phyloP scores from a whole-genome alignment of 306 rosid genomes.

The Cucumis cinereus region DNA sequence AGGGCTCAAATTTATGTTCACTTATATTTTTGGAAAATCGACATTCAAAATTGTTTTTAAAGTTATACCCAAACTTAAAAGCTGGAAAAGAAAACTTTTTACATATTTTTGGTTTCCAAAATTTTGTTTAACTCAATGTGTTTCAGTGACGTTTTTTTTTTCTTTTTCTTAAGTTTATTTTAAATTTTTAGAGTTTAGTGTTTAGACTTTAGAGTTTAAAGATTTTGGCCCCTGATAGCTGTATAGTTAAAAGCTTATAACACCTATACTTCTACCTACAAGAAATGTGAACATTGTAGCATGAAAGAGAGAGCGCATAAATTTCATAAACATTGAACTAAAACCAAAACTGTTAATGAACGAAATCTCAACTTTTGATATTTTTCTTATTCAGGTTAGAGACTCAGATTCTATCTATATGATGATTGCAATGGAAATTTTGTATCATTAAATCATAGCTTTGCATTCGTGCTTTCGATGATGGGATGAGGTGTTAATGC shows the following conservation, averaged over 20 bases:
- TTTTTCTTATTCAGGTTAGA: neutral
- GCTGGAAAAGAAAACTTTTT: neutral
- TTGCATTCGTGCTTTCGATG: neutral
- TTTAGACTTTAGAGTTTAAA: too few relatives aligned
- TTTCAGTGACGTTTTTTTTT: neutral
- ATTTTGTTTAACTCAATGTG: neutral
- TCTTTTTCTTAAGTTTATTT: neutral
- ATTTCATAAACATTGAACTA: too few relatives aligned
- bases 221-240: too few relatives aligned
- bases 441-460: conserved; percentile 2
- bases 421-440: conserved; percentile 5
- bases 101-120: neutral
- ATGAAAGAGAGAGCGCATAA: too few relatives aligned
- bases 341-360: too few relatives aligned
- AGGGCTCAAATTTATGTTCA: neutral
- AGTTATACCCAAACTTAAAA: neutral
- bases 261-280: too few relatives aligned
- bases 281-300: too few relatives aligned
- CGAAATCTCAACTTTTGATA: neutral
- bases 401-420: neutral
- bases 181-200: neutral
- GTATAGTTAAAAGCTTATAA: too few relatives aligned
- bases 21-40: neutral
- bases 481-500: conserved; percentile 1
- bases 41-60: neutral